Base-by-base conservation (phyloP, 192 early-diverging fungal genomes). In the Mortierella alpina region DNA sequence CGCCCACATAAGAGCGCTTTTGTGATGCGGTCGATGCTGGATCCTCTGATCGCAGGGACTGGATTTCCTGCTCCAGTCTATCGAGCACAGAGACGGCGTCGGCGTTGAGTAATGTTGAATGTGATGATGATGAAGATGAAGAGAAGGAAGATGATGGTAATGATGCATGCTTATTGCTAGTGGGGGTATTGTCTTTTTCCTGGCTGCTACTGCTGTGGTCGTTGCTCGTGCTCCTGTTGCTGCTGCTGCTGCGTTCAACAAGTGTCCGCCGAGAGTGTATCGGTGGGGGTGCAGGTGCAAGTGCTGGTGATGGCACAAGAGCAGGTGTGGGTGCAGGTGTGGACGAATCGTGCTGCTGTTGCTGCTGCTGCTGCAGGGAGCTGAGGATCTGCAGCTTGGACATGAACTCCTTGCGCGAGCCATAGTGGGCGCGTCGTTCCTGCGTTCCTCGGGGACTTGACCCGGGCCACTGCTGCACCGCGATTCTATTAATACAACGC, bases 1-100 rank as follows among this genome's bases (percentile, higher is more conserved):
- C 70, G 2, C 77, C 77, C 7, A 80, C 70, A 64, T 62, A 72
- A 14, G 77, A 63, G 9, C 77, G 68, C 63, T 78, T 78, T 17
- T 78, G 63, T 18, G 31, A 31, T 1, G 31, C 31, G 31, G 31
- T 31, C 31, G 31, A 31, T 1, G 31, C 31, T 31, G 31, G 31
- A 56, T n/a, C 1, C 20, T 56, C 39, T 53, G 53, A 31, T 41
- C 49, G 42, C 15, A 76, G 53, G 17, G 42, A 39, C 46, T 68
- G 15, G 6, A 80, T 58, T 58, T 80, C 70, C 47, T 72, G 63
- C 0, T 80, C 77, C 23, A 80, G 62, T 17, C 60, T 7, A 54
- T 80, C 70, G 45, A 62, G 60, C 22, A 31, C 6, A n/a, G 41
- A 15, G 45, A n/a, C 14, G 41, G 45, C 15, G 65, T 52, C 48